Evolutionary conservation across 129 eudicot species (phyloP).

Genomic region (Chrysanthemum seticuspe): DNA sequence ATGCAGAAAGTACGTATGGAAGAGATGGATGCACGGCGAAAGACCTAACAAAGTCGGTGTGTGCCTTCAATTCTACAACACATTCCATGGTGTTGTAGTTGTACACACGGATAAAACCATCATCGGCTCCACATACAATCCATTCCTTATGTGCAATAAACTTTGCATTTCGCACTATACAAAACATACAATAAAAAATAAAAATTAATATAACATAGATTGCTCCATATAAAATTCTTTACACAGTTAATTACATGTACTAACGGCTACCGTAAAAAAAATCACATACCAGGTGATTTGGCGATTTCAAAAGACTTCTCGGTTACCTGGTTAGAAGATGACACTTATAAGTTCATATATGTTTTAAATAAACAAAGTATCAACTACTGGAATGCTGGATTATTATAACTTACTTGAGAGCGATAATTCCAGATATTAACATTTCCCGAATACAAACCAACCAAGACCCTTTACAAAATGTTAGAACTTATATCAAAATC

Average conservation of each 20-base stretch:
- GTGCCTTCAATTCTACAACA: too few species aligned
- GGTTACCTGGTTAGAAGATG: slow-evolving; percentile 41
- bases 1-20: background rate
- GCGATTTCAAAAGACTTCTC: slow-evolving; percentile 61
- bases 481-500: background rate
- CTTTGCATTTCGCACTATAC: too few species aligned
- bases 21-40: too few species aligned
- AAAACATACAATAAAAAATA: too few species aligned
- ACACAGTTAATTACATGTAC: too few species aligned
- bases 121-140: slow-evolving; percentile 53
- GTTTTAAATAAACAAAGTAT: background rate
- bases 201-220: slow-evolving; percentile 24
- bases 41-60: too few species aligned
- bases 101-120: slow-evolving; percentile 51
- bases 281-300: slow-evolving; percentile 57
- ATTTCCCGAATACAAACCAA: slow-evolving; percentile 77
- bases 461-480: slow-evolving; percentile 45
- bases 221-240: too few species aligned
- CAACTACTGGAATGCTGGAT: background rate
- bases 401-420: slow-evolving; percentile 56
- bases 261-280: background rate
- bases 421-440: slow-evolving; percentile 76
- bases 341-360: background rate
- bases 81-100: slow-evolving; percentile 34
- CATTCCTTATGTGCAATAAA: slow-evolving; percentile 34